Conservation (phyloP, 768 basidiomycete genomes). For the Gloeostereum incarnatum region DNA sequence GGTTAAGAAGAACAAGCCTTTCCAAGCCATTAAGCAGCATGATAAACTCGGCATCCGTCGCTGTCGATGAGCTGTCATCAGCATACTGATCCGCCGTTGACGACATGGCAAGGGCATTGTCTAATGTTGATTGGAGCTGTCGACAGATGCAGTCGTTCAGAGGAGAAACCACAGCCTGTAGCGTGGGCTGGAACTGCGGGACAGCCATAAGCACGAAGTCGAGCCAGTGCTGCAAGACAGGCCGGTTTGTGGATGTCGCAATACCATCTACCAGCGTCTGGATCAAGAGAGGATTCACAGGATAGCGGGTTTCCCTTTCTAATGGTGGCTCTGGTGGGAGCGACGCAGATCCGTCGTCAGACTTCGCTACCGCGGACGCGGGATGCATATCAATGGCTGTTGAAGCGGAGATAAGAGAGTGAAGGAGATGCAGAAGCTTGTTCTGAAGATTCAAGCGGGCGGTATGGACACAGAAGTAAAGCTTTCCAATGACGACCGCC, state of each 20-base stretch:
- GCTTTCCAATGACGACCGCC: constrained; percentile 60
- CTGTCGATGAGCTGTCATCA: constrained; percentile 34
- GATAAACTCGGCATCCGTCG: constrained; percentile 75
- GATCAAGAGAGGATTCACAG: constrained; percentile 62
- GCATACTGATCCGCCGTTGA: constrained; percentile 20
- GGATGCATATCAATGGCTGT: constrained; percentile 19
- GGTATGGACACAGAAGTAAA: constrained; percentile 65
- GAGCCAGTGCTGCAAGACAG: constrained; percentile 90
- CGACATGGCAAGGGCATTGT: constrained; percentile 37
- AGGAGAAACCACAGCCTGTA: constrained; percentile 59
- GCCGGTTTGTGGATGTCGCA: constrained; percentile 53
- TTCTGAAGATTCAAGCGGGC: constrained; percentile 79
- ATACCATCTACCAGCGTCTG: constrained; percentile 82
- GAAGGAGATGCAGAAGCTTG: constrained; percentile 86
- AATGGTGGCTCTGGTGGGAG: background rate
- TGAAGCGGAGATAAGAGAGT: constrained; percentile 71
- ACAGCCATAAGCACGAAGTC: constrained; percentile 92
- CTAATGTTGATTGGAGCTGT: constrained; percentile 50
- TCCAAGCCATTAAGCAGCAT: constrained; percentile 84
- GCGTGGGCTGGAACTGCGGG: constrained; percentile 70
- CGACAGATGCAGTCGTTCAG: constrained; percentile 74
- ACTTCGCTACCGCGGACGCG: background rate
- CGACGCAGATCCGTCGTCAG: background rate
- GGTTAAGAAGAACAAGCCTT: constrained; percentile 64
- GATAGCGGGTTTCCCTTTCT: constrained; percentile 21